Conservation (phyloP, 2,329 filamentous ascomycete genomes). For the Penicillium psychrosexuale region DNA sequence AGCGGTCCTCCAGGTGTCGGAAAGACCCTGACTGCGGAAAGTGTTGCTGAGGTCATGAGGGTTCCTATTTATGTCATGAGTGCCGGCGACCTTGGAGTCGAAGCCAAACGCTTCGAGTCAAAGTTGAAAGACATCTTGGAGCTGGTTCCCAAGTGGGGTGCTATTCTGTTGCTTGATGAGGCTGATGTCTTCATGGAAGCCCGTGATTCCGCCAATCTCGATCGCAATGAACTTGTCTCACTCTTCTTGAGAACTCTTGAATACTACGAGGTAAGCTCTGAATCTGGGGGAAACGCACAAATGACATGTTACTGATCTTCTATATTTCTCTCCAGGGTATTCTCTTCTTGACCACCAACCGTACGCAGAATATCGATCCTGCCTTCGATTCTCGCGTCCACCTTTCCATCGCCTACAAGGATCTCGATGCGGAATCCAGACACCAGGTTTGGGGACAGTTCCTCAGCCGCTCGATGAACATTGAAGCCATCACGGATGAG, state of each 20-base stretch:
- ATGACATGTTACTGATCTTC: conserved; percentile 30
- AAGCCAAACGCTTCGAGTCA: conserved; percentile 43
- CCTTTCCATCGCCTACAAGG: conserved; percentile 38
- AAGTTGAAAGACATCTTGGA: conserved; percentile 47
- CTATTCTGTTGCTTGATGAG: conserved; percentile 53
- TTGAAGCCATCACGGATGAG: conserved; percentile 13
- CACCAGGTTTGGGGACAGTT: conserved; percentile 48
- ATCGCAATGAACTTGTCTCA: conserved; percentile 48
- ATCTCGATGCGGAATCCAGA: conserved; percentile 37
- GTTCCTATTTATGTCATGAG: conserved; percentile 52
- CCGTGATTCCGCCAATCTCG: conserved; percentile 40
- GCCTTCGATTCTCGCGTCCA: conserved; percentile 50
- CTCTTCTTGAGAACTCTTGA: conserved; percentile 33
- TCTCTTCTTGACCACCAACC: conserved; percentile 53
- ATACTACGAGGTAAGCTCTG: conserved; percentile 25
- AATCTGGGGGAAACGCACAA: not conserved
- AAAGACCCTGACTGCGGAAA: conserved; percentile 53
- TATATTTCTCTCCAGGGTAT: conserved; percentile 43
- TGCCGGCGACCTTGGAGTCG: conserved; percentile 48
- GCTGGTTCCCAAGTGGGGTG: conserved; percentile 51
- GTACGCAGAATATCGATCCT: conserved; percentile 49
- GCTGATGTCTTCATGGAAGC: conserved; percentile 37
- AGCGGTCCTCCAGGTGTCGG: conserved; percentile 53
- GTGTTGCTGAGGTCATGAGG: conserved; percentile 51
- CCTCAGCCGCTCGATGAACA: conserved; percentile 25